Evolutionary conservation across 2,329 filamentous ascomycete genomes (phyloP), one percentile per base, ranked within the genome.

Genomic region (Ustilaginoidea virens): DNA sequence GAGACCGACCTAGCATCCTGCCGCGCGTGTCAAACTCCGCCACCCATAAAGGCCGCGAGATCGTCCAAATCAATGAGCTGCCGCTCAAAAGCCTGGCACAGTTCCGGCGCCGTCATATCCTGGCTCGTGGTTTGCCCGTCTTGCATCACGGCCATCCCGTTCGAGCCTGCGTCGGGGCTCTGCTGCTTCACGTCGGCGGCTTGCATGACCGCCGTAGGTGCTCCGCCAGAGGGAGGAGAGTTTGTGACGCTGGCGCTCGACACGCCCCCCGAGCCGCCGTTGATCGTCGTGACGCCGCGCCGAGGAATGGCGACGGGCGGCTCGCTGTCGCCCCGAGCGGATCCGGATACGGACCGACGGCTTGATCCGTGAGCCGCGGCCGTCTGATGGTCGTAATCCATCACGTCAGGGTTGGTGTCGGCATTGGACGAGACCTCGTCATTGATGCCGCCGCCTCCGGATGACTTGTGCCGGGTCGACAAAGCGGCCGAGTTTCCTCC

Each of bases 11-110:
- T 12, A 7, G 19, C 8, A 21, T 19, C 27, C 7, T 25, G 17
- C 10, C n/a, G 16, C 11, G 11, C n/a, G 17, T 19, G 25, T 34
- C 26, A 73, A 36, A 73, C 68, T 34, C 68, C 68, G 13, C 68
- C 68, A 13, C 68, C 68, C 68, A 73, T 73, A 30, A 73, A 72
- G 3, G 68, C 68, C 18, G 68, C 68, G 8, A 73, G 58, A 40
- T 73, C 68, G 35, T 73, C 68, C 5, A 73, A 53, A 43, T 73
- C 68, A 8, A 73, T 52, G 1, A 73, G 55, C 46, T 73, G 68
- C 18, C 66, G 55, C 51, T 73, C 69, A 39, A 73, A 73, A 0
- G 68, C 68, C 10, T 54, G 51, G 41, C 69, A 73, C 11, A 73
- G 53, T 42, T 73, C 68, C 5, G 61, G 57, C 0, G 66, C 62